These are phyloP conservation scores for Leptoxyphium fumago DNA, from an alignment of 2,329 filamentous ascomycete species.

Conservation along the genomic window DNA sequence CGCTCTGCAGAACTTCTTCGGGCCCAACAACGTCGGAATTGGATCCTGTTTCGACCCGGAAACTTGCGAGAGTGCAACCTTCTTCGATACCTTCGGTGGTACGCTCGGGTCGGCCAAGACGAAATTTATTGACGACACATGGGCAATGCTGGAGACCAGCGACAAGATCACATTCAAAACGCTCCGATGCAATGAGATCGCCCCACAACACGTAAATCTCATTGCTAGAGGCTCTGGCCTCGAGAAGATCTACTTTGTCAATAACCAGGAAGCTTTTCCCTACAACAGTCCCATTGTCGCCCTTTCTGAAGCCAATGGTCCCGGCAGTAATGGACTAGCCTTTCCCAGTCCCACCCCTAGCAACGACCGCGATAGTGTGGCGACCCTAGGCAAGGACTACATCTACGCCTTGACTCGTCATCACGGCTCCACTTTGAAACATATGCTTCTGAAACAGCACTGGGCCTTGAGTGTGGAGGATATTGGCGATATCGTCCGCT, in stretches of 20 bases:
- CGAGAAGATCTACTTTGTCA: slow-evolving; percentile 32
- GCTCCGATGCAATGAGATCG: slow-evolving; percentile 15
- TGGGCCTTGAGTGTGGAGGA: slow-evolving; percentile 38
- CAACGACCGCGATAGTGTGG: slow-evolving; percentile 3
- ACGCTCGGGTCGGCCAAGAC: slow-evolving; percentile 26
- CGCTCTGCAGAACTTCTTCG: slow-evolving; percentile 43
- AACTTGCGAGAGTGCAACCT: slow-evolving; percentile 33
- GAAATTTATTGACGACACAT: slow-evolving; percentile 40
- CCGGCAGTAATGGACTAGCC: not conserved
- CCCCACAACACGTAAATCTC: slow-evolving; percentile 16
- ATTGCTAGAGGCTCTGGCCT: slow-evolving; percentile 14
- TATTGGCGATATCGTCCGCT: slow-evolving; percentile 36
- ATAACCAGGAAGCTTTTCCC: slow-evolving; percentile 10
- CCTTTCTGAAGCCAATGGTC: too few species aligned
- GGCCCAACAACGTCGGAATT: slow-evolving; percentile 35
- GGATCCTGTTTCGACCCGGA: slow-evolving; percentile 28
- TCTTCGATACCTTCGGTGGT: slow-evolving; percentile 38
- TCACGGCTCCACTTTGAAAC: slow-evolving; percentile 37
- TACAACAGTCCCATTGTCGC: slow-evolving; percentile 2
- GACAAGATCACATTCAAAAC: slow-evolving; percentile 6
- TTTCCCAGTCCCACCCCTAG: slow-evolving; percentile 5
- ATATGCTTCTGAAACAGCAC: slow-evolving; percentile 41
- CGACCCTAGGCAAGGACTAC: slow-evolving; percentile 26
- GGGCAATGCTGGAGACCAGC: slow-evolving; percentile 23
- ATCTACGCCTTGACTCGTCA: slow-evolving; percentile 36